These are phyloP conservation scores for Rhododendron kiyosumense DNA, from an alignment of 148 eudicot genomes.

Conservation along the genomic window DNA sequence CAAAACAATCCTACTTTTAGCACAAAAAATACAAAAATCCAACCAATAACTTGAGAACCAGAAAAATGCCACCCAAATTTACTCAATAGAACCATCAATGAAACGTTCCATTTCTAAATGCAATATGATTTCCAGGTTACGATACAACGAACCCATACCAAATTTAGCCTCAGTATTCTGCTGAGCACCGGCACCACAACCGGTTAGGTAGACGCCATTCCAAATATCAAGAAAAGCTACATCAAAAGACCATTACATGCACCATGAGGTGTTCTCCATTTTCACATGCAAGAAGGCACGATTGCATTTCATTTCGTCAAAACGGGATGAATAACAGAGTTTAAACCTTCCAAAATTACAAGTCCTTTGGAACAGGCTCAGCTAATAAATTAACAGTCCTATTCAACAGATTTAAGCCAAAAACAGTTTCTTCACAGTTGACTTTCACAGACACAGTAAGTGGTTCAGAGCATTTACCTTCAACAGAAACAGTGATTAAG, in stretches of 20 bases:
- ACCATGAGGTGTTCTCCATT: not conserved
- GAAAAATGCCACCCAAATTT: not conserved
- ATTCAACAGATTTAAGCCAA: constrained; percentile 85
- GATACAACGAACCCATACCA: not conserved
- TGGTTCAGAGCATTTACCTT: constrained; percentile 83
- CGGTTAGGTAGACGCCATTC: not conserved
- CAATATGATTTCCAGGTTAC: not conserved
- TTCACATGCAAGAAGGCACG: not conserved
- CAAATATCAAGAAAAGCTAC: not conserved
- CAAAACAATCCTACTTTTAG: not conserved
- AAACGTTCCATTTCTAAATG: not conserved
- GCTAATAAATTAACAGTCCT: constrained; percentile 75
- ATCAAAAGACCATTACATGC: not conserved
- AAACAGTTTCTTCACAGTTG: constrained; percentile 98
- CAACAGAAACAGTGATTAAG: constrained; percentile 65
- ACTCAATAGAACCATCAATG: not conserved
- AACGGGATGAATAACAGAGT: not conserved
- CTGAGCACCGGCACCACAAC: not conserved
- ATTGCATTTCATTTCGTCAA: not conserved
- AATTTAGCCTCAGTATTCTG: not conserved
- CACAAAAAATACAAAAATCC: not conserved
- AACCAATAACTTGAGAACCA: not conserved
- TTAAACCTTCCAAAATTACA: not conserved
- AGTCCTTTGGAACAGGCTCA: constrained; percentile 27
- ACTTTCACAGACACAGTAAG: constrained; percentile 67